Conservation (phyloP, 495 filamentous ascomycete genomes). For the Annulohypoxylon moriforme region DNA sequence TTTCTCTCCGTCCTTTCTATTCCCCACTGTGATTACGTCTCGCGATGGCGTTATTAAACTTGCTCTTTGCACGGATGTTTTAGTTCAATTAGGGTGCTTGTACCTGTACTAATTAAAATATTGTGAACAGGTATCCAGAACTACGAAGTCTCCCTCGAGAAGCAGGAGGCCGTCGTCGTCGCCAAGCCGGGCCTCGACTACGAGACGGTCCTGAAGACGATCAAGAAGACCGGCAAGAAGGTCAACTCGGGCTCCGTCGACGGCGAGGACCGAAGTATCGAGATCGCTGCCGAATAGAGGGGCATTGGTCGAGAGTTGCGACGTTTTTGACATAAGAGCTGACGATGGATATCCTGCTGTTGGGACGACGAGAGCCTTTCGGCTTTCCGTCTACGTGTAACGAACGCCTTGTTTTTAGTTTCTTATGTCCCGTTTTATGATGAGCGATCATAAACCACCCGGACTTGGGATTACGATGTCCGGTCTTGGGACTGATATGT, state of each 20-base stretch:
- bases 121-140: slow-evolving; percentile 72
- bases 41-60: background rate
- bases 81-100: background rate
- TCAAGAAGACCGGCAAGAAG: slow-evolving; percentile 95
- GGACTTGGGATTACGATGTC: background rate
- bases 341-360: background rate
- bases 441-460: slow-evolving; percentile 3
- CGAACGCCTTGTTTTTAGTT: slow-evolving; percentile 2
- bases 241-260: slow-evolving; percentile 78
- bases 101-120: background rate
- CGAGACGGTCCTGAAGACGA: slow-evolving; percentile 83
- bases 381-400: background rate
- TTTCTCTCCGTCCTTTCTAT: background rate
- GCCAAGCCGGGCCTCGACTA: slow-evolving; percentile 74
- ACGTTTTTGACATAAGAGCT: background rate
- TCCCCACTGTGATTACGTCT: background rate
- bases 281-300: slow-evolving; percentile 49
- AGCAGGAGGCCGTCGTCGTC: slow-evolving; percentile 78
- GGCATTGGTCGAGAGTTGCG: background rate
- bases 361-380: background rate
- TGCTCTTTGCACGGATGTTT: background rate
- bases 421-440: background rate
- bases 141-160: slow-evolving; percentile 87
- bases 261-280: slow-evolving; percentile 60
- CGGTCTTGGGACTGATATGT: slow-evolving; percentile 6